These are phyloP conservation scores for Cordyceps militaris DNA, from an alignment of 2,329 filamentous ascomycete genomes.

Conservation along the genomic window DNA sequence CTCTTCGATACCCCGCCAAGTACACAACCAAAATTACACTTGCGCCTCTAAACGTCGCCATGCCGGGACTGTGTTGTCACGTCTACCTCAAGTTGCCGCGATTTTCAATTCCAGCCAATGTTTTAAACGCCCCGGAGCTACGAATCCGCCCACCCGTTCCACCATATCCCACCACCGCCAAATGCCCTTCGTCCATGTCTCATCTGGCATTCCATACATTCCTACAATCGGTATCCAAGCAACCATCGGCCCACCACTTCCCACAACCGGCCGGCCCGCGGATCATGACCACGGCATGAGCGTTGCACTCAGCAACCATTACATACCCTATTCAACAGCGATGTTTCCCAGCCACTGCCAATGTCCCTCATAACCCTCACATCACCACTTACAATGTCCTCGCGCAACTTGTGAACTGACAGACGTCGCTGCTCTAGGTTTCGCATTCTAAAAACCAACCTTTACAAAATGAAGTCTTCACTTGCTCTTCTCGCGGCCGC, in stretches of 20 bases:
- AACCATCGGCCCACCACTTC: neutral
- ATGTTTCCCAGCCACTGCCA: neutral
- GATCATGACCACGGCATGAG: neutral
- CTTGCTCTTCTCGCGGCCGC: slow-evolving; percentile 39
- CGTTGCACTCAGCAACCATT: slow-evolving; percentile 6
- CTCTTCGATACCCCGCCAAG: too few relatives aligned
- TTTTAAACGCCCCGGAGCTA: neutral
- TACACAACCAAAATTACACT: too few relatives aligned
- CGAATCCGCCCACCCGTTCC: neutral
- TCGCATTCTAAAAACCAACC: slow-evolving; percentile 5
- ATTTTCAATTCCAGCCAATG: neutral
- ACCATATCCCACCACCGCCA: neutral
- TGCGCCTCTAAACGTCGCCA: too few relatives aligned
- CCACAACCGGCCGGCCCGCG: neutral
- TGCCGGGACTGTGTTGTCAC: too few relatives aligned
- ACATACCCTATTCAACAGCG: slow-evolving; percentile 4
- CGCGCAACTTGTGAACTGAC: slow-evolving; percentile 16
- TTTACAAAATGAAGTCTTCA: slow-evolving; percentile 43
- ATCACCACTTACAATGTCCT: neutral
- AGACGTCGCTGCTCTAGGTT: neutral
- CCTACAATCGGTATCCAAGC: slow-evolving; percentile 4
- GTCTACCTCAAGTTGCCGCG: neutral
- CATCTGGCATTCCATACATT: slow-evolving; percentile 11
- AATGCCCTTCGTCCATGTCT: slow-evolving; percentile 1
- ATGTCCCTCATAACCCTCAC: neutral